Base-by-base conservation (phyloP, 257 asterid genomes). In the Rauvolfia tetraphylla region DNA sequence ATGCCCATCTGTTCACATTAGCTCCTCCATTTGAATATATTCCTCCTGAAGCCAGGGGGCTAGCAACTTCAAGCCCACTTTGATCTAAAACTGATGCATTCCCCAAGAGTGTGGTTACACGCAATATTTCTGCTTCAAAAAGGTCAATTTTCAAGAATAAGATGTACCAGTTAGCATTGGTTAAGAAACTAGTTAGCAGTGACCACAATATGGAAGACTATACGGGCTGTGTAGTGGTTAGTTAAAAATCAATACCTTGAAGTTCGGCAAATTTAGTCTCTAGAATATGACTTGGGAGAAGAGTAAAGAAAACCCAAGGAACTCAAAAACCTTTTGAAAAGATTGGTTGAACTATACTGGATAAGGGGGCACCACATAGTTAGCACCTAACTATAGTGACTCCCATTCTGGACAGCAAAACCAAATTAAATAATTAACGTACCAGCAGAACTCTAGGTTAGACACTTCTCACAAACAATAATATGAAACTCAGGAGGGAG, bases 1-100 rank as follows among this genome's bases (percentile, higher is more conserved):
- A 88, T 75, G 91, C 88, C 98, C 99, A 88, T 91, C 94, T 88
- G 98, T 88, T 93, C 98, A 90, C 82, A 80, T 93, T 93, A 90
- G 99, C 97, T 91, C 98, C 98, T 89, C 93, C 97, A 82, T 93
- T 89, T 89, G 99, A 91, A 91, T 79, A 90, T 75, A 91, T 72
- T 87, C 99, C 96, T 89, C 97, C 99, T 79, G 98, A 90, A 77
- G 98, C 96, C 92, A 95, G 88, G 91, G 98, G 99, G 97, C 96
- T 93, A 78, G 97, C 95, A 86, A 88, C 97, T 90, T 91, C 98
- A 91, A 93, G 89, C 97, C 95, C 97, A 89, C 93, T 90, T 84
- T 91, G 99, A 93, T 91, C 99, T 95, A 95, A 90, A 86, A 91
- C 90, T 68, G 99, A 91, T 83, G 98, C 97, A 89, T 90, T 95